Evolutionary conservation across 148 eudicot species (phyloP).

Genomic region (Rhododendron ovatum): DNA sequence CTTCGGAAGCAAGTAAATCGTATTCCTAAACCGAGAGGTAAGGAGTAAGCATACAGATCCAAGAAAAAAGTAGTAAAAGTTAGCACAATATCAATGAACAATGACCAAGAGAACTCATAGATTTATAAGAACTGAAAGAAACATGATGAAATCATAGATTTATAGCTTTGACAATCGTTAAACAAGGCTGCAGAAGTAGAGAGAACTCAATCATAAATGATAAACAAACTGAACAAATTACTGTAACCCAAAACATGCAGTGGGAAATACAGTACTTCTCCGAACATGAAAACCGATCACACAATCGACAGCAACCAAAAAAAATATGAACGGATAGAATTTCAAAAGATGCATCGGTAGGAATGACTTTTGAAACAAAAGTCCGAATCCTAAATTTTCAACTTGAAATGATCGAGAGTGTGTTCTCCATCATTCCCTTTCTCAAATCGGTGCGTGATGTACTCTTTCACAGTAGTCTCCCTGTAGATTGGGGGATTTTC

Average conservation of each 20-base stretch:
- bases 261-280: background rate
- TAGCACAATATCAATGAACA: too few relatives aligned
- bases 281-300: background rate
- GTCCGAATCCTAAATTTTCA: background rate
- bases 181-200: too few relatives aligned
- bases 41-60: too few relatives aligned
- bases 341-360: background rate
- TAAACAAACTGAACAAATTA: background rate
- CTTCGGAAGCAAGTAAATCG: too few relatives aligned
- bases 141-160: too few relatives aligned
- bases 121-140: too few relatives aligned
- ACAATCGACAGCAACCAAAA: background rate
- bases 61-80: too few relatives aligned
- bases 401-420: conserved; percentile 15
- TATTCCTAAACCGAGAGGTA: too few relatives aligned
- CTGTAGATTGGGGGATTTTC: conserved; percentile 2
- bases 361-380: background rate
- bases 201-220: background rate
- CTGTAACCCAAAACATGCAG: background rate
- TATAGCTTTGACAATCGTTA: too few relatives aligned
- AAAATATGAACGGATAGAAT: background rate
- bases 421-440: conserved; percentile 6
- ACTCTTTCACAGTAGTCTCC: background rate
- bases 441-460: background rate
- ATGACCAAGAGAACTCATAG: too few relatives aligned